Base-by-base conservation (phyloP, 176 grass and related monocot species). In the Zoysia japonica region DNA sequence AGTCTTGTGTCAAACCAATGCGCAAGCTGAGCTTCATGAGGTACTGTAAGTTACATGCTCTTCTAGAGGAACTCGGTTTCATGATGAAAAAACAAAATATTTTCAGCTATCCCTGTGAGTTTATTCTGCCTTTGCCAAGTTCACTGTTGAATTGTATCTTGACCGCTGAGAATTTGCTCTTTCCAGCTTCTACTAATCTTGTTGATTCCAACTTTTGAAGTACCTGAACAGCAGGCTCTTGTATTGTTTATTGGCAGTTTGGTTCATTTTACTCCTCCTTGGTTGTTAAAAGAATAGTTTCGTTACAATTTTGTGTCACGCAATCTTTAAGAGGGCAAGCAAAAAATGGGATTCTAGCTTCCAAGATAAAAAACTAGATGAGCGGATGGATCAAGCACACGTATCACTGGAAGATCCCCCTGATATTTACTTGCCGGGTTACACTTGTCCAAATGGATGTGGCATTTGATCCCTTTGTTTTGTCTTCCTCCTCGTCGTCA, bases 391-490 rank as follows among this genome's bases (percentile, higher is more conserved):
- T 36, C 2, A 9, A 19, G 15, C 41, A 42, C 79, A 83, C 74
- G 47, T 72, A 72, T 35, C 42, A 7, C 59, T 2, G n/a, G 56
- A 59, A 59, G 56, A 20, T 39, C 10, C 44, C 10, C 44, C n/a
- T 28, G 46, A 70, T 36, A 45, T 20, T 19, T 28, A 3, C 20
- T n/a, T 39, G 59, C 20, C 1, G 1, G 7, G 5, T 7, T 65
- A 50, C 60, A 63, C 75, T 65, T 78, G 53, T 65, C 75, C 61
- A 42, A 20, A 12, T 3, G 45, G 49, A 4, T 28, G 6, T 37
- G 35, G 75, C 38, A 78, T 78, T 68, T 35, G 79, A 72, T 82
- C 59, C 78, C 71, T 76, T 76, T 42, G 80, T 84, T 61, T 68
- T 51, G 36, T 11, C 65, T 4, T 80, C 69, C 4, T 47, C 12